Percentiles rank a stretch among this genome's conserved stretches.
Conservation (phyloP, 2,329 filamentous ascomycete genomes). For the Volutella citrinella region DNA sequence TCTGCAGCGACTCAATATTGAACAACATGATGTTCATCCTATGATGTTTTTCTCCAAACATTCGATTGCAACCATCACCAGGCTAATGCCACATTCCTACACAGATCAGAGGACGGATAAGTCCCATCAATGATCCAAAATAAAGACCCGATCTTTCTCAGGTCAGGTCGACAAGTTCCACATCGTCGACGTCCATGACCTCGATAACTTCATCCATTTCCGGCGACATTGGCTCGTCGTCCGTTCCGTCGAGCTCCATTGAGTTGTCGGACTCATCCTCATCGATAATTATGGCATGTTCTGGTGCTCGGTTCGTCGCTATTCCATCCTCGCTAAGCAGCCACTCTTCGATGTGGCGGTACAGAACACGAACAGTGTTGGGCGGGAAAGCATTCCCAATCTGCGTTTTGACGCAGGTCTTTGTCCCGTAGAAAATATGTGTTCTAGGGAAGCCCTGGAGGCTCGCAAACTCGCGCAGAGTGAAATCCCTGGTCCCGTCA, state of each 20-base stretch:
- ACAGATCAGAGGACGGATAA: no score
- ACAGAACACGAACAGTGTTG: slow-evolving; percentile 47
- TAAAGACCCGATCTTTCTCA: no score
- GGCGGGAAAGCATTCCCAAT: slow-evolving; percentile 81
- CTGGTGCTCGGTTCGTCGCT: slow-evolving; percentile 10
- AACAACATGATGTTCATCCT: no score
- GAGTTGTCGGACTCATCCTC: slow-evolving; percentile 21
- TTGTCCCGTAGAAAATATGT: slow-evolving; percentile 53
- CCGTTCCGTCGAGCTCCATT: slow-evolving; percentile 3
- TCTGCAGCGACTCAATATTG: no score
- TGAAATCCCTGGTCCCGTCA: slow-evolving; percentile 60
- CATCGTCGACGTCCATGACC: no score
- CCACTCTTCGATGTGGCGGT: slow-evolving; percentile 45
- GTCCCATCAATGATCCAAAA: no score
- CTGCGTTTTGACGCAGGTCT: slow-evolving; percentile 52
- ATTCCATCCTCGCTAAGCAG: slow-evolving; percentile 43
- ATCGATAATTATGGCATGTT: slow-evolving; percentile 21
- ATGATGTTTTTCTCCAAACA: no score
- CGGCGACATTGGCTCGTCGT: slow-evolving; percentile 12
- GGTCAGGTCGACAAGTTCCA: slow-evolving; percentile 7
- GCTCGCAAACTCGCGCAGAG: slow-evolving; percentile 63
- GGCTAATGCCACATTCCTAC: no score
- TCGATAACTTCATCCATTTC: slow-evolving; percentile 26
- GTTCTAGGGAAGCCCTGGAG: slow-evolving; percentile 66
- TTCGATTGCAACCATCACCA: no score